These are phyloP conservation scores for Cladosporium sp. DNA, from an alignment of 2,329 filamentous ascomycete species.

Conservation along the genomic window DNA sequence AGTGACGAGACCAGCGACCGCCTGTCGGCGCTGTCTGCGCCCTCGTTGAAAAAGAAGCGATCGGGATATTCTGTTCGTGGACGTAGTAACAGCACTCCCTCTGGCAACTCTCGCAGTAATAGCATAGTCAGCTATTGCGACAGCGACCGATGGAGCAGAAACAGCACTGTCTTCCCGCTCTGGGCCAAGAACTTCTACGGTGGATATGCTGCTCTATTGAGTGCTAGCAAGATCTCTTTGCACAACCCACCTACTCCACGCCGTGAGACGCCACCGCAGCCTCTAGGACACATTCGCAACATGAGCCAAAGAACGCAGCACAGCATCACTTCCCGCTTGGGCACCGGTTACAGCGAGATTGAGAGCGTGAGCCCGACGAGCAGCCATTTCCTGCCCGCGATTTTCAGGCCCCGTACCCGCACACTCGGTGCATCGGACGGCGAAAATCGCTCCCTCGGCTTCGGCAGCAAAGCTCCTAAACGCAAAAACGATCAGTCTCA, in stretches of 20 bases:
- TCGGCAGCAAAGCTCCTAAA: conserved; percentile 21
- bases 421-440: conserved; percentile 24
- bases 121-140: conserved; percentile 34
- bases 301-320: conserved; percentile 34
- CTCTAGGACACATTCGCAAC: conserved; percentile 24
- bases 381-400: conserved; percentile 37
- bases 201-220: conserved; percentile 29
- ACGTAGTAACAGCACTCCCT: conserved; percentile 35
- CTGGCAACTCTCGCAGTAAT: conserved; percentile 31
- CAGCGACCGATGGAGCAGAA: conserved; percentile 32
- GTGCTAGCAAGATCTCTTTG: conserved; percentile 33
- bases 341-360: conserved; percentile 32
- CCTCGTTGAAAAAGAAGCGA: conserved; percentile 33
- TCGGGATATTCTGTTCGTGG: conserved; percentile 36
- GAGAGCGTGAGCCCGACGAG: conserved; percentile 33
- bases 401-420: conserved; percentile 38
- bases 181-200: conserved; percentile 41
- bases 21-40: conserved; percentile 36
- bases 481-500: conserved; percentile 8
- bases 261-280: background rate
- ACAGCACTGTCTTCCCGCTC: conserved; percentile 36
- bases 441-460: conserved; percentile 25
- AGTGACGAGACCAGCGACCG: conserved; percentile 37
- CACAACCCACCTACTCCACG: conserved; percentile 24
- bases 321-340: conserved; percentile 35